These are phyloP conservation scores for Acarospora socialis DNA, from an alignment of 2,329 filamentous ascomycete species.

Conservation along the genomic window DNA sequence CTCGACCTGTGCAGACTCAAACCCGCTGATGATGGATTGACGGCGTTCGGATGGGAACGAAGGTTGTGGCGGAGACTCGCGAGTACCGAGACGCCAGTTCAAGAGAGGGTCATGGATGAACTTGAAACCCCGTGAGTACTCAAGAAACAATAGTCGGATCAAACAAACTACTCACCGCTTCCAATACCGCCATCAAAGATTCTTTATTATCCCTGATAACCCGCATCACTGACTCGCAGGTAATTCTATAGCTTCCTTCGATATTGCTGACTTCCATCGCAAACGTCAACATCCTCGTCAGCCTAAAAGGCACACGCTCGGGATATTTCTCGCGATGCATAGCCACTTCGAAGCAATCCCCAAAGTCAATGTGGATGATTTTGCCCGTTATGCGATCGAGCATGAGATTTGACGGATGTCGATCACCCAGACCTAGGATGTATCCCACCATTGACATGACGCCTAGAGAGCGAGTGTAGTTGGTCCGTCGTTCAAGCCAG, in stretches of 20 bases:
- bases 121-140: conserved; percentile 31
- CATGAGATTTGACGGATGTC: conserved; percentile 96
- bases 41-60: conserved; percentile 48
- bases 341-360: conserved; percentile 97
- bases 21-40: conserved; percentile 36
- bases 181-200: conserved; percentile 92
- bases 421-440: conserved; percentile 88
- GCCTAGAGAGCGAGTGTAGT: conserved; percentile 89
- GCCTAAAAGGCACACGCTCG: conserved; percentile 89
- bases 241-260: conserved; percentile 94
- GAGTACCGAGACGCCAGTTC: conserved; percentile 72
- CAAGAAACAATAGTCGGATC: conserved; percentile 3
- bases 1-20: conserved; percentile 10
- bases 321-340: conserved; percentile 99
- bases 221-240: conserved; percentile 96
- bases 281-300: conserved; percentile 97
- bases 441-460: conserved; percentile 99
- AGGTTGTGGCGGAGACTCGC: conserved; percentile 45
- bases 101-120: conserved; percentile 99
- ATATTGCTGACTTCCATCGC: conserved; percentile 99
- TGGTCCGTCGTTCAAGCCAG: conserved; percentile 95
- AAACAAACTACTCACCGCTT: conserved; percentile 57
- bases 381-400: conserved; percentile 91
- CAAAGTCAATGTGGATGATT: conserved; percentile 97
- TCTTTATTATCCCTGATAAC: conserved; percentile 95